Evolutionary conservation across 2,329 filamentous ascomycete genomes (phyloP).

Genomic region (Pyrenophora tritici-repentis): DNA sequence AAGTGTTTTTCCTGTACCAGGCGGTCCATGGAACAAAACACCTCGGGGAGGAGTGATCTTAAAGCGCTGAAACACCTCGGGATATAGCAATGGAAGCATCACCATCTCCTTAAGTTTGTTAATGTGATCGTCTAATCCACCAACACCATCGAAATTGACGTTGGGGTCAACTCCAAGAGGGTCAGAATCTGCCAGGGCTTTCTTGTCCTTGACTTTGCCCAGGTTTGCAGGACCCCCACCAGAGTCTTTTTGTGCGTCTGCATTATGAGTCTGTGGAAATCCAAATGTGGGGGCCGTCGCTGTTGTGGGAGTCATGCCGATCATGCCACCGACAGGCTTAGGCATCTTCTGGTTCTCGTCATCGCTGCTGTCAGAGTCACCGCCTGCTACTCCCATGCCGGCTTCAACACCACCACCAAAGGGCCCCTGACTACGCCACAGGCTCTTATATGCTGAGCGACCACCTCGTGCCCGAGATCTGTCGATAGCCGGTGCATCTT

Average conservation of each 20-base stretch:
- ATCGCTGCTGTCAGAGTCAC: slow-evolving; percentile 95
- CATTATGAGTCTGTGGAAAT: slow-evolving; percentile 62
- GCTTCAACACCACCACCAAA: slow-evolving; percentile 86
- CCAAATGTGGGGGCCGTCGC: slow-evolving; percentile 56
- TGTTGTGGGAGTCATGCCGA: slow-evolving; percentile 67
- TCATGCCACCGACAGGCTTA: slow-evolving; percentile 61
- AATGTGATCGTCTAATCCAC: slow-evolving; percentile 90
- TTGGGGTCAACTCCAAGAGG: slow-evolving; percentile 90
- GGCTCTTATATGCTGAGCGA: slow-evolving; percentile 66
- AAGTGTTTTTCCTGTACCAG: slow-evolving; percentile 97
- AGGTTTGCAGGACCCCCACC: slow-evolving; percentile 77
- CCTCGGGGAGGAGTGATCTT: slow-evolving; percentile 92
- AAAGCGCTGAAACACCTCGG: slow-evolving; percentile 89
- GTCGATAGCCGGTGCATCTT: slow-evolving; percentile 68
- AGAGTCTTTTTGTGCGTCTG: slow-evolving; percentile 59
- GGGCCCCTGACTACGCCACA: slow-evolving; percentile 89
- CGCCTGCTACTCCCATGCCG: slow-evolving; percentile 75
- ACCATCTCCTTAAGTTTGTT: slow-evolving; percentile 99
- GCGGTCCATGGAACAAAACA: slow-evolving; percentile 94
- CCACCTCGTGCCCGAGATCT: slow-evolving; percentile 67
- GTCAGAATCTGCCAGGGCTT: slow-evolving; percentile 89
- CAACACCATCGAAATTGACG: slow-evolving; percentile 93
- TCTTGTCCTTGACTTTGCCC: slow-evolving; percentile 91
- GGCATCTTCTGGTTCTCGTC: slow-evolving; percentile 76
- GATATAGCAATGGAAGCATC: slow-evolving; percentile 88